These are phyloP conservation scores for Obelidium mucronatum DNA, from an alignment of 192 early-diverging fungal species.

Conservation along the genomic window DNA sequence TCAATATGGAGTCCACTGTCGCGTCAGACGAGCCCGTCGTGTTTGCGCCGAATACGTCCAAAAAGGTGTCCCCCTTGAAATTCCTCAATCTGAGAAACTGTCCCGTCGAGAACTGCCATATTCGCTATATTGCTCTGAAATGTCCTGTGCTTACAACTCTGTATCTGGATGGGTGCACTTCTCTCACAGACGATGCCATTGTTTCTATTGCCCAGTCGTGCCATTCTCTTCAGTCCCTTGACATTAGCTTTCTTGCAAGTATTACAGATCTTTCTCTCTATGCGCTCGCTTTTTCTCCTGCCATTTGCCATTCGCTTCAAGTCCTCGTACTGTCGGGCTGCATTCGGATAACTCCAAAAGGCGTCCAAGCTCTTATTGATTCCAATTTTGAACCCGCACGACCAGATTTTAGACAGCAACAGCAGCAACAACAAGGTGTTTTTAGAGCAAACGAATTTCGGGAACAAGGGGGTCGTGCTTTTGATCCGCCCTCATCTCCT, in stretches of 20 bases:
- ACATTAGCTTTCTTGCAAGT: slow-evolving; percentile 5
- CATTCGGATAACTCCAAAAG: background rate
- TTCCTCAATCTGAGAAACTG: slow-evolving; percentile 35
- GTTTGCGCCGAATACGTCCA: background rate
- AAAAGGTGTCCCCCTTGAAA: slow-evolving; percentile 14
- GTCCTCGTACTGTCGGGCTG: slow-evolving; percentile 9
- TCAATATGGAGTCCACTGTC: slow-evolving; percentile 37
- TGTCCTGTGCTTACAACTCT: slow-evolving; percentile 31
- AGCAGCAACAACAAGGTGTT: background rate
- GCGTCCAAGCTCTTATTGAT: slow-evolving; percentile 22
- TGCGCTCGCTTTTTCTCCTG: slow-evolving; percentile 1
- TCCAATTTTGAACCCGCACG: background rate
- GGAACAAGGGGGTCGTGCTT: background rate
- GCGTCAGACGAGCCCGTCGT: background rate
- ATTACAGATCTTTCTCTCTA: slow-evolving; percentile 30
- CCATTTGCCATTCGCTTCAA: background rate
- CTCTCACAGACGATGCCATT: slow-evolving; percentile 36
- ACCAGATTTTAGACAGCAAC: background rate
- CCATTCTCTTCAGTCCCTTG: slow-evolving; percentile 8
- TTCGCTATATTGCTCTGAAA: slow-evolving; percentile 20
- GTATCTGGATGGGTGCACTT: slow-evolving; percentile 36
- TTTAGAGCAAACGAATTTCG: background rate
- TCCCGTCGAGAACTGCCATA: slow-evolving; percentile 16
- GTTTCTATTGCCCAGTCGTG: slow-evolving; percentile 16
- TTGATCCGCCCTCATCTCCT: background rate